Conservation (phyloP, 441 rosid species). For the Jatropha podagrica region DNA sequence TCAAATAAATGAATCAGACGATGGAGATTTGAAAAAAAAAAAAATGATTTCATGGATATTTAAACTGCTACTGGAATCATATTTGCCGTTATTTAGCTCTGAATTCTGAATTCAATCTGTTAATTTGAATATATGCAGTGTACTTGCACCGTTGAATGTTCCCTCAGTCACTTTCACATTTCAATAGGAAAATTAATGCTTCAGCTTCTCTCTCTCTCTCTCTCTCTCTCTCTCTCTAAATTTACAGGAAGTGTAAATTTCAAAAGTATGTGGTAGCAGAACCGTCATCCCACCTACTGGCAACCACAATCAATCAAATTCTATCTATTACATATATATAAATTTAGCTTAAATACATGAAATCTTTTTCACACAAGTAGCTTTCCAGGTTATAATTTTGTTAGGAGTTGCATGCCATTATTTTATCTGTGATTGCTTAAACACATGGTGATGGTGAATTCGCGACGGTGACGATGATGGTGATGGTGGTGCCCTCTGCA, state of each 20-base stretch:
- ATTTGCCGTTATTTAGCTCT: neutral
- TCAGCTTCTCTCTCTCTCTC: too few species aligned
- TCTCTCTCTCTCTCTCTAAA: neutral
- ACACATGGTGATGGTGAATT: neutral
- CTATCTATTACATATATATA: constrained; percentile 21
- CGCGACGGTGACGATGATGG: too few species aligned
- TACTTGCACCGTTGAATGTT: neutral
- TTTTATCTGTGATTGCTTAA: neutral
- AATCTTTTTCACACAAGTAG: constrained; percentile 27
- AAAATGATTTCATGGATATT: neutral
- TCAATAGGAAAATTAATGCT: neutral
- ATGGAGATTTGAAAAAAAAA: too few species aligned
- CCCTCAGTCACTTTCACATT: neutral
- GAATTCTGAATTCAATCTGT: too few species aligned
- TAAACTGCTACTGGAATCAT: neutral
- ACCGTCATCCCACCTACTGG: constrained; percentile 17
- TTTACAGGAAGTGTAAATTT: neutral
- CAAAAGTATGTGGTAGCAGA: constrained; percentile 29
- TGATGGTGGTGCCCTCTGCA: neutral
- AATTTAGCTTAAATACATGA: neutral
- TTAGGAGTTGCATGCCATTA: constrained; percentile 1
- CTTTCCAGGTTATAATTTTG: constrained; percentile 24
- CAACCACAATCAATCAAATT: constrained; percentile 17
- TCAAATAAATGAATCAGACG: too few species aligned
- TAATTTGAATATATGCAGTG: neutral